A percentile compares a stretch with the other conserved stretches of the same genome.
Evolutionary conservation across 306 rosid genomes (phyloP).

Genomic region (Begonia loranthoides): DNA sequence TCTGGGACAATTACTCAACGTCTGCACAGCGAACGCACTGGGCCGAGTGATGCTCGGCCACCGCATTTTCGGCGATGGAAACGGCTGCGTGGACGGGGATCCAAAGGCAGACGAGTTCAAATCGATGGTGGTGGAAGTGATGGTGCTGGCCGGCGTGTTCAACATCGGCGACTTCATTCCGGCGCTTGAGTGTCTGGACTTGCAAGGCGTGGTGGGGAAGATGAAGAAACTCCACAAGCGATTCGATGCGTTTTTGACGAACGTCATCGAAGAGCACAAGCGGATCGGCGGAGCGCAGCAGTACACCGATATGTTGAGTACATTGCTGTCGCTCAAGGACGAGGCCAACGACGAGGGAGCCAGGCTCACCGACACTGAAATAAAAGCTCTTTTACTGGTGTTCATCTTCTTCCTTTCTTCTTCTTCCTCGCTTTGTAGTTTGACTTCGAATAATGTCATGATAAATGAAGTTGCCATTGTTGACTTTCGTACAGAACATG

Average conservation of each 20-base stretch:
- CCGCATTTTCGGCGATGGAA: constrained; percentile 42
- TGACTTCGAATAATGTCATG: no score
- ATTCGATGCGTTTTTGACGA: constrained; percentile 41
- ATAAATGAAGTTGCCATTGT: no score
- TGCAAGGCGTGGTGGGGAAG: constrained; percentile 43
- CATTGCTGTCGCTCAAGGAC: constrained; percentile 33
- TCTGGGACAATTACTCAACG: constrained; percentile 40
- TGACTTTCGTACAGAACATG: constrained; percentile 27
- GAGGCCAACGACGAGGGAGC: constrained; percentile 22
- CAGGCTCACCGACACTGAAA: constrained; percentile 39
- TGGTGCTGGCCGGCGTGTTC: constrained; percentile 55
- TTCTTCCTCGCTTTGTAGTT: background rate
- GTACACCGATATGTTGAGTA: constrained; percentile 38
- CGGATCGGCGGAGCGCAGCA: constrained; percentile 4
- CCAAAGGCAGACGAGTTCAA: constrained; percentile 48
- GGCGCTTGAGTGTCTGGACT: constrained; percentile 42
- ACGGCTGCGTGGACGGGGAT: constrained; percentile 27
- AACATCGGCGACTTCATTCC: constrained; percentile 70
- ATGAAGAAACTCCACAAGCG: constrained; percentile 51
- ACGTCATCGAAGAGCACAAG: constrained; percentile 45
- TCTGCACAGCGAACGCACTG: constrained; percentile 52
- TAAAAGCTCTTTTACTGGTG: constrained; percentile 70
- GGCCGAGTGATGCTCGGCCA: constrained; percentile 55
- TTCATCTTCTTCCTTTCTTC: background rate
- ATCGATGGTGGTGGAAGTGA: constrained; percentile 51